Percentiles rank a stretch among this genome's conserved stretches.
Conservation (phyloP, 2,329 filamentous ascomycete genomes). For the Neonectria faginata region DNA sequence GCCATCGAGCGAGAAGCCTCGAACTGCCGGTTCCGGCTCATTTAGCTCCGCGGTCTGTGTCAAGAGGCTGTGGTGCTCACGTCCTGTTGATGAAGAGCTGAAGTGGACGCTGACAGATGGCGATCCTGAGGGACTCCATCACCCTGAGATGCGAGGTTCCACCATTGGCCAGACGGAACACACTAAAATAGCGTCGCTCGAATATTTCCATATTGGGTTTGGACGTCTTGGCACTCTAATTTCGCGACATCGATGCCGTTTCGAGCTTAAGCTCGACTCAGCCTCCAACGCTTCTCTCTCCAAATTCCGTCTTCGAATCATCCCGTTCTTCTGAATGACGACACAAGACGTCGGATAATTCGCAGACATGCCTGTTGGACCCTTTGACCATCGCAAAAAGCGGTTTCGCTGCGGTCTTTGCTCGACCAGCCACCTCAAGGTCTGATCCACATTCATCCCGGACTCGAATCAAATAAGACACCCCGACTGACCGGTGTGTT, state of each 20-base stretch:
- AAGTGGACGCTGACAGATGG: background rate
- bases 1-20: slow-evolving; percentile 32
- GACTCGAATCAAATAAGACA: background rate
- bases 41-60: background rate
- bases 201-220: slow-evolving; percentile 36
- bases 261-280: slow-evolving; percentile 32
- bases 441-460: slow-evolving; percentile 19
- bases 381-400: slow-evolving; percentile 50
- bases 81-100: background rate
- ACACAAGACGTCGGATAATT: background rate
- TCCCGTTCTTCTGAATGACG: background rate
- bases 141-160: background rate
- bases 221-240: slow-evolving; percentile 3
- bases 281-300: background rate
- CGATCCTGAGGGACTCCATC: background rate
- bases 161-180: background rate
- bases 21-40: background rate
- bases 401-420: slow-evolving; percentile 49
- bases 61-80: background rate
- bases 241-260: slow-evolving; percentile 37
- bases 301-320: background rate
- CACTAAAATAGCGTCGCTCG: slow-evolving; percentile 38
- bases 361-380: slow-evolving; percentile 47
- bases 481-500: background rate
- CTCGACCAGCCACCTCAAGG: slow-evolving; percentile 50